A percentile compares a stretch with the other conserved stretches of the same genome.
phyloP scores from a whole-genome alignment of 306 rosid species.

The Dryas drummondii region DNA sequence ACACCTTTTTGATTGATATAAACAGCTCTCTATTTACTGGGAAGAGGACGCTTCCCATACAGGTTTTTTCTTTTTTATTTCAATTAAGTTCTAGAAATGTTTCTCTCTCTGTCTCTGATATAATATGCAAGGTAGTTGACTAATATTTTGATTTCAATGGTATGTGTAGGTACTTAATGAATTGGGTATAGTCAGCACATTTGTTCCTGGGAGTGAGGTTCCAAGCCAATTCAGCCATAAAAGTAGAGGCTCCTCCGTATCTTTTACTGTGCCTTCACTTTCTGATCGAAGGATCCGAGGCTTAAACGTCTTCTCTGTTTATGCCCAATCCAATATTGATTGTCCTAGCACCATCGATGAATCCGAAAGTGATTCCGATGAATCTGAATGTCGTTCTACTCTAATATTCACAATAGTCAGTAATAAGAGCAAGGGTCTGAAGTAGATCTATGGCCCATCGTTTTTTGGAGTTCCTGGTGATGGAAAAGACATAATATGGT shows the following conservation, averaged over 20 bases:
- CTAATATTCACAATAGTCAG: background rate
- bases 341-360: background rate
- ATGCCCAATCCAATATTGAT: background rate
- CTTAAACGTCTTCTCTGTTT: background rate
- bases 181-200: background rate
- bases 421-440: background rate
- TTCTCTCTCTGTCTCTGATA: background rate
- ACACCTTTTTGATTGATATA: background rate
- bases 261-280: background rate
- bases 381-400: too few relatives aligned
- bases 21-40: too few relatives aligned
- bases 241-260: background rate
- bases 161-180: background rate
- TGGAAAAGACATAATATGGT: background rate
- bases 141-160: background rate
- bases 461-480: background rate
- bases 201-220: background rate
- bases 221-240: background rate
- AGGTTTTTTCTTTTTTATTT: background rate
- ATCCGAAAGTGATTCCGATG: too few relatives aligned
- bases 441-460: background rate
- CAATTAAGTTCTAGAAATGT: too few relatives aligned
- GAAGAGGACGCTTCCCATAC: background rate
- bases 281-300: background rate
- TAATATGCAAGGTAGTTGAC: background rate